Percentiles rank a stretch among this genome's conserved stretches.
Conservation (phyloP, 306 rosid genomes). For the Prinsepia uniflora region DNA sequence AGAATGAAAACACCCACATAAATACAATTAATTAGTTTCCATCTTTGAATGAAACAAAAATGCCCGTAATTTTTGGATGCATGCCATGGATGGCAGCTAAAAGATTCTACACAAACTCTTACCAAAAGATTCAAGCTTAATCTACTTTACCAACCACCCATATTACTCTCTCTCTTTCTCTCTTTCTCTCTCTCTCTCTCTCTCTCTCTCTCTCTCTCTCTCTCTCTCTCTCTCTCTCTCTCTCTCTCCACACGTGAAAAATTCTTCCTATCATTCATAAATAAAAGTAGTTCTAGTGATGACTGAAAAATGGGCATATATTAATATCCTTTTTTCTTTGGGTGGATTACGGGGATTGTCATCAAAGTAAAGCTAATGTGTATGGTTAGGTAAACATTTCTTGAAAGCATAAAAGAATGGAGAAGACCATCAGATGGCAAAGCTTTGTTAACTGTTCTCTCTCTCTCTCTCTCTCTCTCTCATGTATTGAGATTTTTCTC, state of each 20-base stretch:
- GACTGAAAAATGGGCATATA: not conserved
- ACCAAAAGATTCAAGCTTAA: no score
- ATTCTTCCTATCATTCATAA: slow-evolving; percentile 2
- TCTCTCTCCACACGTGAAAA: slow-evolving; percentile 7
- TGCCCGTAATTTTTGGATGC: not conserved
- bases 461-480: not conserved
- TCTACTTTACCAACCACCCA: not conserved
- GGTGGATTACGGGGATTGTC: not conserved
- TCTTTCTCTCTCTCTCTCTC: not conserved
- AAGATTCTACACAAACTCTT: slow-evolving; percentile 9
- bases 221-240: not conserved
- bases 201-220: not conserved
- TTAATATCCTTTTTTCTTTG: not conserved
- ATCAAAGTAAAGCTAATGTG: not conserved
- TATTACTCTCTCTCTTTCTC: not conserved
- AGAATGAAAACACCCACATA: not conserved
- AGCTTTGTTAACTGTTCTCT: not conserved
- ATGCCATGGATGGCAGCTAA: not conserved
- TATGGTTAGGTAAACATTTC: not conserved
- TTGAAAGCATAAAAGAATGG: not conserved
- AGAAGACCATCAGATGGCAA: no score
- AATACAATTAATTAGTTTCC: slow-evolving; percentile 2
- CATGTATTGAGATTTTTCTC: not conserved
- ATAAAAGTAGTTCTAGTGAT: slow-evolving; percentile 11
- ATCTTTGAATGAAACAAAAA: slow-evolving; percentile 4